Evolutionary conservation across 2,329 filamentous ascomycete species (phyloP), one percentile per base, ranked within the genome.

Genomic region (Fragosphaeria purpurea): DNA sequence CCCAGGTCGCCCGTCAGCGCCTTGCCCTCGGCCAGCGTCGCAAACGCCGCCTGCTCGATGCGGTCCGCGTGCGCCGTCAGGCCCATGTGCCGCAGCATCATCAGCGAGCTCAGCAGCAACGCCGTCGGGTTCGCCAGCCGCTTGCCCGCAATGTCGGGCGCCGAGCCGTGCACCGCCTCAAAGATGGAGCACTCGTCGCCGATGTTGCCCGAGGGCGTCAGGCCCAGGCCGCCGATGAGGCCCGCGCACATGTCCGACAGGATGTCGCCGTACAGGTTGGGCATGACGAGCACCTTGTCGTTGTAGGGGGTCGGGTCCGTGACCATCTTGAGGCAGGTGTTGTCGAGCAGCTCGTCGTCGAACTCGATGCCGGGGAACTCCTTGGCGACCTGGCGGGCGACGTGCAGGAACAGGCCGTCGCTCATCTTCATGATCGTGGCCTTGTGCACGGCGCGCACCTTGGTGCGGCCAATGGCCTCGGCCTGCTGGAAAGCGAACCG

Each of bases 361-460:
- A 98, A 97, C 74, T 96, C 87, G 64, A 98, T 88, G 62, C 83
- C 77, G 57, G 93, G 93, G 81, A 87, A 98, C 67, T 97, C 90
- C 82, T 95, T 95, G 70, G 88, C 79, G 60, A 98, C 82, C 55
- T 93, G 80, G 60, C 83, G 76, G 61, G 85, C 93, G 56, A 86
- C 88, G 70, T 80, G 86, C 61, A 98, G 80, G 83, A 98, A 98
- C 56, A 98, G 87, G 74, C 93, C 93, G 70, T 98, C 93, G 67
- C 86, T 91, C 88, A 96, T 95, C 83, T 98, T 98, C 93, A 98
- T 98, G 76, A 98, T 98, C 67, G 93, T 97, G 69, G 93, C 93
- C 82, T 98, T 98, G 86, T 98, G 93, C 57, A 97, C 90, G 54
- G 89, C 91, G 65, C 90, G 88, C 64, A 97, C 91, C 86, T 96